Conservation (phyloP, 495 filamentous ascomycete species). For the Annulohypoxylon bovei region DNA sequence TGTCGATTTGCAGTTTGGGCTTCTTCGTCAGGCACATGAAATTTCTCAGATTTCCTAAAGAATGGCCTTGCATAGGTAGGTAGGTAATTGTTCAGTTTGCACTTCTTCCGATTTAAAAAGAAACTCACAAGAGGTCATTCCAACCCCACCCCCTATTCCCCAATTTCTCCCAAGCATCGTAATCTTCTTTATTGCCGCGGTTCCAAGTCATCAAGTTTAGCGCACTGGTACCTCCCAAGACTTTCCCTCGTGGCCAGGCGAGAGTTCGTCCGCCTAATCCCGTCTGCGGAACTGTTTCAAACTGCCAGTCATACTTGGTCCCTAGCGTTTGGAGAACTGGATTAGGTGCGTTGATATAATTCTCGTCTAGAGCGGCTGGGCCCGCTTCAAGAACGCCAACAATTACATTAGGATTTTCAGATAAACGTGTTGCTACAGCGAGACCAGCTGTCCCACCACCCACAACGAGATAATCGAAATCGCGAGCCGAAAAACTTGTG, state of each 20-base stretch:
- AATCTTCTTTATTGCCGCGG: slow-evolving; percentile 4
- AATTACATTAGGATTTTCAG: background rate
- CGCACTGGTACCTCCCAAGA: slow-evolving; percentile 11
- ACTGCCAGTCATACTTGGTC: slow-evolving; percentile 21
- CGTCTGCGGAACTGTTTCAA: slow-evolving; percentile 8
- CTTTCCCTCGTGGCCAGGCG: slow-evolving; percentile 15
- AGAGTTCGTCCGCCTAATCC: slow-evolving; percentile 5
- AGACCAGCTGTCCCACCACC: slow-evolving; percentile 1
- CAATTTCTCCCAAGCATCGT: slow-evolving; percentile 15
- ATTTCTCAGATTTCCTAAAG: background rate
- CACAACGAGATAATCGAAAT: slow-evolving; percentile 1
- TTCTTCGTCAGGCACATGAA: background rate
- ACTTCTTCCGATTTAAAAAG: background rate
- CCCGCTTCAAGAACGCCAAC: slow-evolving; percentile 11
- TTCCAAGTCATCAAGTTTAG: slow-evolving; percentile 27
- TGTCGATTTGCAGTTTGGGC: background rate
- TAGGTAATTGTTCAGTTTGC: background rate
- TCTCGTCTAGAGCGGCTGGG: background rate
- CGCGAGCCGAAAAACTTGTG: background rate
- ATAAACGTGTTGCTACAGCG: background rate
- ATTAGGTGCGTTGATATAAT: background rate
- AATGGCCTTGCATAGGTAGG: background rate
- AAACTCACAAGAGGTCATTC: background rate
- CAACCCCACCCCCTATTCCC: slow-evolving; percentile 19
- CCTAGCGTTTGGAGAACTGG: background rate